A percentile compares a stretch with the other conserved stretches of the same genome.
These are phyloP conservation scores for Boeremia lycopersici DNA, from an alignment of 2,329 filamentous ascomycete genomes.

Conservation along the genomic window DNA sequence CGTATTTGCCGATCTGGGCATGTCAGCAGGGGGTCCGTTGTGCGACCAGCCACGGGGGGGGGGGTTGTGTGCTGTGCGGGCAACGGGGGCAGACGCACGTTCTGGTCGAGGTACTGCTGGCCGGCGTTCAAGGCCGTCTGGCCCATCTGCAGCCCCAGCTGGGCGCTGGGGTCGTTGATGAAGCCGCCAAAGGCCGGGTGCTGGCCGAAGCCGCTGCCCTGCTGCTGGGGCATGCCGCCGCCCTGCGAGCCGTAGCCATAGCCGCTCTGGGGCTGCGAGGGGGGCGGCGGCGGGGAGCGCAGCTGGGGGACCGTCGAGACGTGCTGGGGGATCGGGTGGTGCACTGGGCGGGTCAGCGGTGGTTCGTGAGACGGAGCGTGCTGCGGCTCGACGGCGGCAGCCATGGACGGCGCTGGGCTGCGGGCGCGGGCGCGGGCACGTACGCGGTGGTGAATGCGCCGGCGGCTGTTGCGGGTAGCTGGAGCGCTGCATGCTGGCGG, in stretches of 20 bases:
- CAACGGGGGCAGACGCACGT: slow-evolving; percentile 62
- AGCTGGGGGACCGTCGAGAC: slow-evolving; percentile 97
- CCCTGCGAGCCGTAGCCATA: slow-evolving; percentile 76
- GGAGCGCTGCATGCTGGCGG: slow-evolving; percentile 78
- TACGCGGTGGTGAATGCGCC: slow-evolving; percentile 80
- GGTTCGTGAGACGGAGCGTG: background rate
- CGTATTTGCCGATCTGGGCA: slow-evolving; percentile 73
- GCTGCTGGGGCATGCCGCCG: slow-evolving; percentile 33
- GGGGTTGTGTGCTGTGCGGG: no score
- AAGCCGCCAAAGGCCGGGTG: slow-evolving; percentile 81
- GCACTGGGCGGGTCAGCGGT: slow-evolving; percentile 45
- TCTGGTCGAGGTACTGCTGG: slow-evolving; percentile 93
- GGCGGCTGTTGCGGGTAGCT: slow-evolving; percentile 74
- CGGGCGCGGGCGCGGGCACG: slow-evolving; percentile 10
- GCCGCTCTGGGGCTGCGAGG: slow-evolving; percentile 69
- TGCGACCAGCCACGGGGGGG: no score
- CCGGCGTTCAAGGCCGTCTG: slow-evolving; percentile 90
- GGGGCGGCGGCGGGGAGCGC: slow-evolving; percentile 87
- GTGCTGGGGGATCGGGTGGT: slow-evolving; percentile 97
- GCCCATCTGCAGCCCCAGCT: slow-evolving; percentile 93
- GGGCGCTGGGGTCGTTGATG: slow-evolving; percentile 93
- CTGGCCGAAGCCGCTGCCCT: slow-evolving; percentile 44
- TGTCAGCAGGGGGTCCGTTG: background rate
- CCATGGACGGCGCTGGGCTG: background rate
- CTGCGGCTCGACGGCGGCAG: background rate